Base-by-base conservation (phyloP, 495 filamentous ascomycete genomes). In the Tuber microsphaerosporum region DNA sequence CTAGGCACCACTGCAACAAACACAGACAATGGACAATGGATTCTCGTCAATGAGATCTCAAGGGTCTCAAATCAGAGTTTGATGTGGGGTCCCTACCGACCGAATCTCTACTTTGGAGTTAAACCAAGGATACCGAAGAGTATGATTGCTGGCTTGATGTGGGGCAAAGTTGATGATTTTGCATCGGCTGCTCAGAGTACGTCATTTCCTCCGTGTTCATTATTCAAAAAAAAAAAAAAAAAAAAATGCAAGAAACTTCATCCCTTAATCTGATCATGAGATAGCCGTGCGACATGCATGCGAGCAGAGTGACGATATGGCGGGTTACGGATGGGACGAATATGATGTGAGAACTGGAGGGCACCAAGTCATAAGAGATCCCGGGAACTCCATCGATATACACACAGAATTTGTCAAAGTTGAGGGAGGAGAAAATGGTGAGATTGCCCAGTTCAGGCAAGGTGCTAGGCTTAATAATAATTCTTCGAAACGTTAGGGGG, bases 291-390 rank as follows among this genome's bases (percentile, higher is more conserved):
- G 95, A 76, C 92, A 98, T 83, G 97, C 96, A 0, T 99, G 95
- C 84, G 95, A 98, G 82, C 95, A 99, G 84, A 87, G 94, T 83
- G 93, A 97, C 82, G 92, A 91, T 75, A 97, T 99, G 91, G 90
- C 90, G 65, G 94, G 95, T 48, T 99, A 99, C 83, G 95, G 94
- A 75, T 99, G 95, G 95, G 94, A 98, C 78, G 89, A 95, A 81
- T 99, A 96, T 84, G 95, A 98, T 83, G 89, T 92, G 34, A 87
- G 95, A 71, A 90, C 87, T 68, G 95, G 95, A 79, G 95, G 95
- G 70, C 86, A 90, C 37, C 92, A 99, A 86, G 92, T 91, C 31
- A 94, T 99, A 73, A 92, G 93, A 80, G 95, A 99, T 81, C 90
- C 88, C 26, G 91, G 89, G 44, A 99, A 99, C 84, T 88, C 87